These are phyloP conservation scores for Monosporascus sp. DNA, from an alignment of 2,329 filamentous ascomycete genomes.

Conservation along the genomic window DNA sequence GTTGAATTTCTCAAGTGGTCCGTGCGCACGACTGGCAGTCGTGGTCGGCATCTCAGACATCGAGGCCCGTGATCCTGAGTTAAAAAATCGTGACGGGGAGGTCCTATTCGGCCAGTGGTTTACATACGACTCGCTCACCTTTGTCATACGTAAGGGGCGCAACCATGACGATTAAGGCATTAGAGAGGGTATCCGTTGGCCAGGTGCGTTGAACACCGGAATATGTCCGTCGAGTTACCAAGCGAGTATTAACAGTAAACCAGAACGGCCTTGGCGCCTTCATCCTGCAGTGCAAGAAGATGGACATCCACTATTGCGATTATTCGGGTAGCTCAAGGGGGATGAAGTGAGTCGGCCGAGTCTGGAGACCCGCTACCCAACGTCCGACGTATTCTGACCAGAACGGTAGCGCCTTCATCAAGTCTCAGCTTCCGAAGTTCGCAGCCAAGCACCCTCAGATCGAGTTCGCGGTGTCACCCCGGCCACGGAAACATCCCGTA, in stretches of 20 bases:
- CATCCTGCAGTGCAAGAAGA: slow-evolving; percentile 91
- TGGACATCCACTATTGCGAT: slow-evolving; percentile 97
- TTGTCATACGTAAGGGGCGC: slow-evolving; percentile 20
- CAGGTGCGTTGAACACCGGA: slow-evolving; percentile 36
- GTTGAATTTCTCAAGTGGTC: too few species aligned
- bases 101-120: neutral
- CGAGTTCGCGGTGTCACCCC: slow-evolving; percentile 86
- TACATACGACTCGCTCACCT: neutral
- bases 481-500: slow-evolving; percentile 84
- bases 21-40: neutral
- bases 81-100: slow-evolving; percentile 13
- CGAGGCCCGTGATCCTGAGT: neutral
- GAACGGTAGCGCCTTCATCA: slow-evolving; percentile 66
- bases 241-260: neutral
- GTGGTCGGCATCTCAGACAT: neutral
- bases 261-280: slow-evolving; percentile 97
- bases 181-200: slow-evolving; percentile 47
- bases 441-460: slow-evolving; percentile 77
- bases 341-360: slow-evolving; percentile 67
- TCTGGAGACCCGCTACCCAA: too few species aligned
- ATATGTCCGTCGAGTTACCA: neutral
- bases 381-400: too few species aligned
- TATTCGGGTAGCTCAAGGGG: slow-evolving; percentile 88
- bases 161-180: slow-evolving; percentile 51
- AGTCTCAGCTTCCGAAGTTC: slow-evolving; percentile 69